A percentile compares a stretch with the other conserved stretches of the same genome.
Conservation (phyloP, 176 grass and related monocot species). For the Musa troglodytarum region DNA sequence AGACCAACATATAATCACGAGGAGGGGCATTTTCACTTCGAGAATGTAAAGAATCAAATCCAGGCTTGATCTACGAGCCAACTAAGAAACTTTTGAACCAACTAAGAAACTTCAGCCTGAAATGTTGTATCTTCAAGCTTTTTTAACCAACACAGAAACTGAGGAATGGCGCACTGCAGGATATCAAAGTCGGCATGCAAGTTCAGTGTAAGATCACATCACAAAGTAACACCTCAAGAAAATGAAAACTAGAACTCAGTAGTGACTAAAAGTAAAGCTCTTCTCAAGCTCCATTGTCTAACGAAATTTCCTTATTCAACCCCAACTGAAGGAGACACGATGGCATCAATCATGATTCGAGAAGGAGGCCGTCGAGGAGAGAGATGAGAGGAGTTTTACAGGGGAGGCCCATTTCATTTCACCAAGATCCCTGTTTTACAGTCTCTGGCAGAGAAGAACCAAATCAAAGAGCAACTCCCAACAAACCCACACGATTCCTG, state of each 20-base stretch:
- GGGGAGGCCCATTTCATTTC: neutral
- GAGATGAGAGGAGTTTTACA: neutral
- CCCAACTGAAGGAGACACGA: neutral
- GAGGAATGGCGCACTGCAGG: too few species aligned
- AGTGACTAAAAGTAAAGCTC: too few species aligned
- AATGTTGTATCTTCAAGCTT: neutral
- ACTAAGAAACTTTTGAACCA: too few species aligned
- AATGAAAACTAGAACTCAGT: too few species aligned
- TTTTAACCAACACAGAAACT: too few species aligned
- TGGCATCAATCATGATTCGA: neutral
- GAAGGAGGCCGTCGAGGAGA: neutral
- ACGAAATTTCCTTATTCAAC: neutral
- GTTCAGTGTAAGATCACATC: too few species aligned
- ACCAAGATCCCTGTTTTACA: conserved; percentile 4
- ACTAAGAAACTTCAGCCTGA: too few species aligned
- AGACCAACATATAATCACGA: conserved; percentile 16
- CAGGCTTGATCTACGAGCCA: too few species aligned
- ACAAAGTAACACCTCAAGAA: too few species aligned
- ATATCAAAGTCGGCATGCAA: too few species aligned
- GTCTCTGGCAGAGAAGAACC: neutral
- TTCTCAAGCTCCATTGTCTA: too few species aligned
- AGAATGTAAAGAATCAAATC: neutral
- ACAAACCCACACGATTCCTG: conserved; percentile 6
- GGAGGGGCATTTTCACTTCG: conserved; percentile 1
- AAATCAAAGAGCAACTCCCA: conserved; percentile 3